Conservation (phyloP, 1,284 basidiomycete genomes). For the Grifola frondosa region DNA sequence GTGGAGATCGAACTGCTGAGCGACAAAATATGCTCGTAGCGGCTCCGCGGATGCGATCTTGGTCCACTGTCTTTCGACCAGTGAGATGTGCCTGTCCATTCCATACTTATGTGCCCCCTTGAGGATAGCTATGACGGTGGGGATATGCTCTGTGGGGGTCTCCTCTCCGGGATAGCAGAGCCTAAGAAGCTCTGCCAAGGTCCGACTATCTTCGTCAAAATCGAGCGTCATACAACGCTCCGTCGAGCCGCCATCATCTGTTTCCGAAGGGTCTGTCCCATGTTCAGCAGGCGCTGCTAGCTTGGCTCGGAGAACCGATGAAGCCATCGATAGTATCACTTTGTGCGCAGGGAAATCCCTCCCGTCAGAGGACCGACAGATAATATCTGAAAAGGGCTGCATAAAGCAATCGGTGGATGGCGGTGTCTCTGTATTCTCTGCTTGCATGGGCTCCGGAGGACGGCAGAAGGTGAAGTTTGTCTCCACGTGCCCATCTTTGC, state of each 20-base stretch:
- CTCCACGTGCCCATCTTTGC: slow-evolving; percentile 2
- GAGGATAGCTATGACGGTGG: slow-evolving; percentile 6
- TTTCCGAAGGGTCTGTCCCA: not conserved
- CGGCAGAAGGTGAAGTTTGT: slow-evolving; percentile 7
- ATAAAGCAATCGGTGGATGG: not conserved
- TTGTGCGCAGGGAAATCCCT: slow-evolving; percentile 46
- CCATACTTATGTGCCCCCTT: slow-evolving; percentile 18
- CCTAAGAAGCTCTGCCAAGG: slow-evolving; percentile 15
- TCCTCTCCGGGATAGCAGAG: slow-evolving; percentile 20
- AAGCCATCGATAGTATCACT: slow-evolving; percentile 42
- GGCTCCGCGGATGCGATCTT: not conserved
- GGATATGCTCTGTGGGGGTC: slow-evolving; percentile 4
- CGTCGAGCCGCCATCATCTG: not conserved
- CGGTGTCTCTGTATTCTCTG: not conserved
- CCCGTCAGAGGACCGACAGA: slow-evolving; percentile 46
- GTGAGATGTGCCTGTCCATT: slow-evolving; percentile 15
- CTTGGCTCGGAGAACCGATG: slow-evolving; percentile 26
- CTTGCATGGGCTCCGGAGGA: not conserved
- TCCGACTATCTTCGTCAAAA: slow-evolving; percentile 10
- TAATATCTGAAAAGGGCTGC: slow-evolving; percentile 32
- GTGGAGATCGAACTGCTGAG: not conserved
- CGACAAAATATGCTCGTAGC: slow-evolving; percentile 5
- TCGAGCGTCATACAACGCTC: not conserved
- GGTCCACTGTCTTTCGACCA: slow-evolving; percentile 1
- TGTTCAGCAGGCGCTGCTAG: not conserved